Evolutionary conservation across 2,329 filamentous ascomycete species (phyloP).

Genomic region (Scedosporium boydii): DNA sequence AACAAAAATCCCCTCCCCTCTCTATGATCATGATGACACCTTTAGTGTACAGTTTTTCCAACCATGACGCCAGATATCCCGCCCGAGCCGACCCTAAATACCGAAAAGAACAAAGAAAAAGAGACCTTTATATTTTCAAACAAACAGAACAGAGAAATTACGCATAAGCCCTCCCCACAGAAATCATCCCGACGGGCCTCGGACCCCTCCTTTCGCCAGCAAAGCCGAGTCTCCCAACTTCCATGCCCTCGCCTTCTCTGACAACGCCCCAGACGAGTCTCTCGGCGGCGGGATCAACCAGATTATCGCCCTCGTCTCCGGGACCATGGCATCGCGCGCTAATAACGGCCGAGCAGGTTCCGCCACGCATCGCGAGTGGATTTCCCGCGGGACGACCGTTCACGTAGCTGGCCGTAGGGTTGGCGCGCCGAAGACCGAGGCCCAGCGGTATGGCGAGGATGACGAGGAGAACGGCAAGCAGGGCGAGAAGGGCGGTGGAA

Average conservation of each 20-base stretch:
- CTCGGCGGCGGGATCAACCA: slow-evolving; percentile 18
- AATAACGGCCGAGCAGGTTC: slow-evolving; percentile 42
- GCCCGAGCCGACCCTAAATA: too few species aligned
- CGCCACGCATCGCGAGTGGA: slow-evolving; percentile 36
- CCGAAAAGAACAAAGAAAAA: not conserved
- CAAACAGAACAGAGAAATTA: not conserved
- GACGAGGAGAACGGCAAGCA: slow-evolving; percentile 29
- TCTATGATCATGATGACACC: too few species aligned
- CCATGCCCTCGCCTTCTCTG: slow-evolving; percentile 24
- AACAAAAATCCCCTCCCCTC: too few species aligned
- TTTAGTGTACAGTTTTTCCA: too few species aligned
- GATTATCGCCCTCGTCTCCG: slow-evolving; percentile 4
- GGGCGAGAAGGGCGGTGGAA: slow-evolving; percentile 29
- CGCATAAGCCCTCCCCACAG: slow-evolving; percentile 13
- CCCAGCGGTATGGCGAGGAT: slow-evolving; percentile 23
- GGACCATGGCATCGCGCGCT: slow-evolving; percentile 36
- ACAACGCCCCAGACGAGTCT: slow-evolving; percentile 37
- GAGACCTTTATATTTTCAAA: not conserved
- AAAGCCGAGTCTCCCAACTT: slow-evolving; percentile 34
- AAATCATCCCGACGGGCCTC: slow-evolving; percentile 27
- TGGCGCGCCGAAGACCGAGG: slow-evolving; percentile 30
- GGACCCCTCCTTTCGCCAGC: slow-evolving; percentile 23
- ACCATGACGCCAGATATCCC: too few species aligned
- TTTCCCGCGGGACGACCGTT: slow-evolving; percentile 31
- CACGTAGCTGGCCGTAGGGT: slow-evolving; percentile 22